Base-by-base conservation (phyloP, 805 yeast species). In the Diddensiella santjacobensis region DNA sequence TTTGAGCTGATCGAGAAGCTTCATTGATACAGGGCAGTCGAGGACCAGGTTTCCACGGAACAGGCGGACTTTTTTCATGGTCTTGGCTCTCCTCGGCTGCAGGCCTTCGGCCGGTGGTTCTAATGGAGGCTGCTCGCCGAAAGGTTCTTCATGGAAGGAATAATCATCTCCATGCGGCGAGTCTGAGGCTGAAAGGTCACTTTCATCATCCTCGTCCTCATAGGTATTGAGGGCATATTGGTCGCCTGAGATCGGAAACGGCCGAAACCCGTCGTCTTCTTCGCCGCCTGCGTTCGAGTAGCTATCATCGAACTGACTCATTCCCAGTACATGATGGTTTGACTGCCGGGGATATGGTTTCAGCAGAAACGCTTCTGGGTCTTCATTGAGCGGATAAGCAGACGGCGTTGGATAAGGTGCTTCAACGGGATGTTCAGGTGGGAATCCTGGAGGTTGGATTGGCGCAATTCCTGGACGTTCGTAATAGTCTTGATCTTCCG, bases 21-120 rank as follows among this genome's bases (percentile, higher is more conserved):
- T 75, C 24, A 79, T 77, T n/a, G 95, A 81, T 1, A 88, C 90
- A 8, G 95, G 96, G 61, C 95, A 88, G 66, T 88, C 96, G 50
- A 88, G 74, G 29, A 88, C 87, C 62, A 88, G 76, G 61, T 88
- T 88, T 48, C 96, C 96, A 52, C 78, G 75, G 62, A 78, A 80
- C 64, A 81, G 71, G 41, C 73, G 63, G 31, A 83, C 83, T 42
- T 74, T 70, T 48, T 65, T 69, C 42, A 61, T 54, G 18, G 75
- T 68, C 49, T 65, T 64, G 38, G 56, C 52, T 22, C 67, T 53
- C 23, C 71, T 51, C 13, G 62, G 63, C 40, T 64, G 72, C 22
- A 44, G 33, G 2, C 54, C 66, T 6, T 57, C 66, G 6, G 50
- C 56, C 17, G 64, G 65, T n/a, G 22, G 33, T n/a, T 40, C 43